Conservation (phyloP, 1,284 basidiomycete genomes). For the Pseudozyma thailandica region DNA sequence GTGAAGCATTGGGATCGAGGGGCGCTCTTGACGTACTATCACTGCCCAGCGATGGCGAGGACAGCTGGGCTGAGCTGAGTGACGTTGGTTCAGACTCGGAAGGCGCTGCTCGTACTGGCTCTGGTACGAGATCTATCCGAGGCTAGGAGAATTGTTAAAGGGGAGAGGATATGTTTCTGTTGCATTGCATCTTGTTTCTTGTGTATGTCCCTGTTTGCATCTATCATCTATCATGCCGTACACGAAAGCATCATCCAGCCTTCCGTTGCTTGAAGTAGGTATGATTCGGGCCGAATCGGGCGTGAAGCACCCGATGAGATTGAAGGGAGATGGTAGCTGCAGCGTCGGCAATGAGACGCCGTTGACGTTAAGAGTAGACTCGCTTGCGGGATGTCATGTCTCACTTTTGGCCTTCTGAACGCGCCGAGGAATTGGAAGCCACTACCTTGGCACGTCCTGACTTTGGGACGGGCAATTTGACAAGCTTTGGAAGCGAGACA, state of each 20-base stretch:
- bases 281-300: neutral
- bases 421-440: too few relatives aligned
- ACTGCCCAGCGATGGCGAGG: constrained; percentile 27
- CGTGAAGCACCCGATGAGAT: neutral
- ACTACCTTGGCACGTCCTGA: too few relatives aligned
- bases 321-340: too few relatives aligned
- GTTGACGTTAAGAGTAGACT: too few relatives aligned
- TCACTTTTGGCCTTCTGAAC: too few relatives aligned
- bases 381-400: too few relatives aligned
- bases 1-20: constrained; percentile 3
- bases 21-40: constrained; percentile 13
- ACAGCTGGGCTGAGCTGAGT: constrained; percentile 48
- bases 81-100: constrained; percentile 26
- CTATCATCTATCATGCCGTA: neutral
- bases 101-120: neutral
- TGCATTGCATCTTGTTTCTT: constrained; percentile 1
- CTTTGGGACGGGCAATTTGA: too few relatives aligned
- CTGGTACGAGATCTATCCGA: neutral
- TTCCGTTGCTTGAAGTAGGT: too few relatives aligned
- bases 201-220: neutral
- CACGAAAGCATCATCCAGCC: neutral
- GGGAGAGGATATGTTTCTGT: too few relatives aligned
- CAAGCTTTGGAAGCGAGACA: too few relatives aligned
- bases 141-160: too few relatives aligned
- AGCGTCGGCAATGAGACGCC: too few relatives aligned